These are phyloP conservation scores for Neohortaea acidophila DNA, from an alignment of 495 filamentous ascomycete genomes.

Conservation along the genomic window DNA sequence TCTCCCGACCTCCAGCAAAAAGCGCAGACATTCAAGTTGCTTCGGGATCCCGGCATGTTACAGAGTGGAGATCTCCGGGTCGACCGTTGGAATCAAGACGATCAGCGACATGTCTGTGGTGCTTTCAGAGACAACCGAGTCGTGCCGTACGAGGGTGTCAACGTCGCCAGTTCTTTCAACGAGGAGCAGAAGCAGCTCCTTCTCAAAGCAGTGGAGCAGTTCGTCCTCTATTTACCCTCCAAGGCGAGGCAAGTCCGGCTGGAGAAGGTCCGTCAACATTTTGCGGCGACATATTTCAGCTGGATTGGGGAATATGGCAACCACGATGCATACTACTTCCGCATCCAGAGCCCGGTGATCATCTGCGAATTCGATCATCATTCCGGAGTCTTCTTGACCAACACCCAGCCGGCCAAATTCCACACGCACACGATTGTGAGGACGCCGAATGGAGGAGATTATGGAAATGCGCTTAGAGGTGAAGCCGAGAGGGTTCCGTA, in stretches of 20 bases:
- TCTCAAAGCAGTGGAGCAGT: constrained; percentile 40
- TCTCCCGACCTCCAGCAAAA: constrained; percentile 28
- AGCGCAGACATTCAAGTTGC: constrained; percentile 39
- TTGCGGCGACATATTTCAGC: constrained; percentile 53
- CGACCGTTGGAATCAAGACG: constrained; percentile 60
- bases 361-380: constrained; percentile 65
- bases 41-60: constrained; percentile 48
- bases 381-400: constrained; percentile 59
- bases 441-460: constrained; percentile 59
- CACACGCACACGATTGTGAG: constrained; percentile 57
- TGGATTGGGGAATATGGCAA: constrained; percentile 58
- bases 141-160: constrained; percentile 55
- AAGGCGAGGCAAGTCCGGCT: constrained; percentile 36
- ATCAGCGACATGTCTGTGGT: constrained; percentile 58
- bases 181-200: constrained; percentile 36
- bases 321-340: constrained; percentile 57
- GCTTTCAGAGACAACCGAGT: constrained; percentile 66
- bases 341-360: constrained; percentile 57
- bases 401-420: constrained; percentile 55
- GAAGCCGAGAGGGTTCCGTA: too few relatives aligned
- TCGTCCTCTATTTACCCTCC: constrained; percentile 47
- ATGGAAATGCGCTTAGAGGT: constrained; percentile 44
- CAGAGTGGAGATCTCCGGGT: constrained; percentile 20
- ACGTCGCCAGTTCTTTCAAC: constrained; percentile 29
- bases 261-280: constrained; percentile 34